Conservation (phyloP, 2,329 filamentous ascomycete genomes). For the Diaporthe ilicicola region DNA sequence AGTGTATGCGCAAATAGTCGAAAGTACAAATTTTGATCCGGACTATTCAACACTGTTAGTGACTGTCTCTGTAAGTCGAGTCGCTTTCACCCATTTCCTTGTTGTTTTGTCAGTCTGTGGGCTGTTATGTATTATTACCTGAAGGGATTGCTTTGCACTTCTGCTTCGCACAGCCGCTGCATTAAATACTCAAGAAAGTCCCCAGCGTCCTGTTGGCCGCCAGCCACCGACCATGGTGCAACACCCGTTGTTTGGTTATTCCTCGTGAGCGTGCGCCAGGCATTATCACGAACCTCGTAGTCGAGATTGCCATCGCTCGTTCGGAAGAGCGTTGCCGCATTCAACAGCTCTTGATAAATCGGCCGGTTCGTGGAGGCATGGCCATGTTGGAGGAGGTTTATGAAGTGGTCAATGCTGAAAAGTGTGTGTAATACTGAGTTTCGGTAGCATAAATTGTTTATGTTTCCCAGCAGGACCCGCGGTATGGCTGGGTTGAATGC, state of each 20-base stretch:
- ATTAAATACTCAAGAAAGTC: neutral
- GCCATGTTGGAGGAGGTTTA: neutral
- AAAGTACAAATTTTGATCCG: neutral
- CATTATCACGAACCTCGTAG: neutral
- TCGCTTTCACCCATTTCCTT: too few relatives aligned
- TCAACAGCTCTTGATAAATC: neutral
- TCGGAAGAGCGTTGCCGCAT: neutral
- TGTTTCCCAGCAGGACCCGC: neutral
- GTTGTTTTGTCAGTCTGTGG: too few relatives aligned
- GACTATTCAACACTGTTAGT: neutral
- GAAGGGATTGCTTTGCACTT: neutral
- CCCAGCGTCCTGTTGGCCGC: neutral
- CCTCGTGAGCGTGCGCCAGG: neutral
- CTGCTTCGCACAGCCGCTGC: neutral
- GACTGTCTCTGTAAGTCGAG: neutral
- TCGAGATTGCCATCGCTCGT: fast-evolving
- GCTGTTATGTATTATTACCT: neutral
- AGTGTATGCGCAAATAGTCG: neutral
- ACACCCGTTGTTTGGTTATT: too few relatives aligned
- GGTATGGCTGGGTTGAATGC: neutral
- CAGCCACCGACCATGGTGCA: fast-evolving
- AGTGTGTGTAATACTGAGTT: slow-evolving; percentile 7
- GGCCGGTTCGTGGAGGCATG: fast-evolving
- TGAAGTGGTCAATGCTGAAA: neutral
- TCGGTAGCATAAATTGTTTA: neutral